Evolutionary conservation across 2,329 filamentous ascomycete genomes (phyloP), one percentile per base, ranked within the genome.

Genomic region (Pseudogymnoascus sp.): DNA sequence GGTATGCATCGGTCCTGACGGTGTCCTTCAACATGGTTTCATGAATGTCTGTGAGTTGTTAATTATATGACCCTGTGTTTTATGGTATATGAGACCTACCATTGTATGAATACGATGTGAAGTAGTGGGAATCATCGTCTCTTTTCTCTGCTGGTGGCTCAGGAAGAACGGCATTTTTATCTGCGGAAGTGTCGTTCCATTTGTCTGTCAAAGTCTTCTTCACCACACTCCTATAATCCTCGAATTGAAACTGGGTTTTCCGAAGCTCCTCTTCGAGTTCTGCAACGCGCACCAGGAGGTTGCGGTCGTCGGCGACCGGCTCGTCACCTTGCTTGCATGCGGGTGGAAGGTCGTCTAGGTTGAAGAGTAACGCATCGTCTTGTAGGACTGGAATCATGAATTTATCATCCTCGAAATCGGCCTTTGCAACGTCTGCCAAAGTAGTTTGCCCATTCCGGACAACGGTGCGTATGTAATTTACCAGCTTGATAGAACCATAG

Each of bases 21-120:
- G 84, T 81, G 72, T 97, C 93, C 74, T 96, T 96, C 66, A 97
- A 83, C 93, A 97, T 97, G 6, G 89, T 92, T 73, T 96, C 91
- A 74, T 97, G 93, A 63, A 97, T 97, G 63, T 91, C 90, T 89
- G 72, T 49, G 43, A 40, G 23, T 36, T 37, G 36, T 49, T 34
- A 34, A 38, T 18, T 31, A 23, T n/a, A 61, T 34, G 14, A 28
- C 12, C 23, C 5, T 3, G 28, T 21, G n/a, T 14, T 12, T 23
- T 21, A 60, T 38, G 18, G 46, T 16, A 62, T 62, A 65, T 40
- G 42, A 61, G 7, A 66, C 68, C 68, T 84, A 88, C 16, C 85
- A 84, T 82, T 93, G 72, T 83, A 83, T 12, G 84, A 81, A 72
- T 88, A 88, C 0, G 84, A 86, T 21, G 81, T 80, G 69, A 88